Conservation (phyloP, 2,329 filamentous ascomycete species). For the Neurospora sp. region DNA sequence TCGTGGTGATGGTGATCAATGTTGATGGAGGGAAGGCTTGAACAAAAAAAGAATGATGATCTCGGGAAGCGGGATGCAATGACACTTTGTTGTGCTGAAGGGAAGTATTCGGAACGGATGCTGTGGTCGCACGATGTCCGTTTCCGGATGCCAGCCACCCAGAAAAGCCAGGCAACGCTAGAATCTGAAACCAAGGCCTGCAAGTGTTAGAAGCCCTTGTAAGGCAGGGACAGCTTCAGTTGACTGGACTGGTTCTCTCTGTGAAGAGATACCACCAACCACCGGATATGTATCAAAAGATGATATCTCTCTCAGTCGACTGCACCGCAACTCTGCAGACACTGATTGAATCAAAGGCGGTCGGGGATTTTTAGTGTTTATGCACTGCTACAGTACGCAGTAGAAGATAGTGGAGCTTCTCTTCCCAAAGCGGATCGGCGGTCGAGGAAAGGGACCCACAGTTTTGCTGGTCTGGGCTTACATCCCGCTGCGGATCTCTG, state of each 20-base stretch:
- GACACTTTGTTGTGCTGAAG: neutral
- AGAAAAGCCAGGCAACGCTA: neutral
- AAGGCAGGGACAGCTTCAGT: neutral
- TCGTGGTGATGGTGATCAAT: neutral
- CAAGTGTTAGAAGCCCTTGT: neutral
- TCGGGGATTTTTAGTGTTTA: neutral
- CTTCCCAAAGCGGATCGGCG: neutral
- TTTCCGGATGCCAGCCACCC: neutral
- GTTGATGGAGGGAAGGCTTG: neutral
- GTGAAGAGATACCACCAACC: neutral
- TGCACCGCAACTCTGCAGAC: neutral
- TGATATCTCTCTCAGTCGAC: neutral
- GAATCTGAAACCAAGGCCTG: neutral
- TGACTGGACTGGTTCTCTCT: no score
- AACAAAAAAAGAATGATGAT: neutral
- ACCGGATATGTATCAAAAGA: neutral
- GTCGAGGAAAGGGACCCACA: neutral
- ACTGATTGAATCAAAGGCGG: neutral
- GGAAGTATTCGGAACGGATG: neutral
- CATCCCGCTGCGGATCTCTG: neutral
- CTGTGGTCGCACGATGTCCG: neutral
- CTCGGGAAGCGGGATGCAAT: neutral
- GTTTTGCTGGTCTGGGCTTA: conserved; percentile 1
- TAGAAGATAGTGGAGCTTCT: neutral
- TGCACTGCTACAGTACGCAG: neutral